Evolutionary conservation across 2,329 filamentous ascomycete genomes (phyloP).

Genomic region (Aspergillus pseudoterreus): DNA sequence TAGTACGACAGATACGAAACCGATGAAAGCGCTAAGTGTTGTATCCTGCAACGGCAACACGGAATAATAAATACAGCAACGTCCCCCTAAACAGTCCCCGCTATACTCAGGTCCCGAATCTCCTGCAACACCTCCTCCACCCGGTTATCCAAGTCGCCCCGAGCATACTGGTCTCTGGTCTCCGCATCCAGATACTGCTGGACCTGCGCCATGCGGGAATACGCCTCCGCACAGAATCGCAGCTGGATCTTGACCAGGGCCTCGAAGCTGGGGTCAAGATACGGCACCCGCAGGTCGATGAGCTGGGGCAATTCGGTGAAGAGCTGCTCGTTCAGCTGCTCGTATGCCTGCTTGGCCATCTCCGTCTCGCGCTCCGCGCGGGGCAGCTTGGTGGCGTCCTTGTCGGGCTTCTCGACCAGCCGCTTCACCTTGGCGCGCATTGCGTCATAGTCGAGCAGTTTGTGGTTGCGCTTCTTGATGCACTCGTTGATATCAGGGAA

Average conservation of each 20-base stretch:
- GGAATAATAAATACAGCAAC: slow-evolving; percentile 8
- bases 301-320: slow-evolving; percentile 89
- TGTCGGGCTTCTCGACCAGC: slow-evolving; percentile 96
- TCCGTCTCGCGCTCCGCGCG: slow-evolving; percentile 95
- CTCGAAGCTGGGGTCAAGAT: slow-evolving; percentile 95
- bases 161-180: slow-evolving; percentile 92
- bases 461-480: slow-evolving; percentile 98
- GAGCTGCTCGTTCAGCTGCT: slow-evolving; percentile 94
- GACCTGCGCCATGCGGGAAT: slow-evolving; percentile 96
- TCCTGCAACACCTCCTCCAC: slow-evolving; percentile 96
- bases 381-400: slow-evolving; percentile 93
- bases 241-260: slow-evolving; percentile 98
- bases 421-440: slow-evolving; percentile 96
- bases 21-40: neutral
- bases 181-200: slow-evolving; percentile 97
- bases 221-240: slow-evolving; percentile 95
- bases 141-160: slow-evolving; percentile 82
- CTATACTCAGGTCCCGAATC: slow-evolving; percentile 94
- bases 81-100: slow-evolving; percentile 57
- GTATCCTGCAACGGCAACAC: neutral
- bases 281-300: slow-evolving; percentile 94
- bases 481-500: slow-evolving; percentile 99
- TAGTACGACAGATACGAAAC: neutral
- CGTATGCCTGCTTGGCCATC: slow-evolving; percentile 88
- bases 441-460: slow-evolving; percentile 95